Evolutionary conservation across 306 rosid genomes (phyloP).

Genomic region (Sechiopsis laciniata): DNA sequence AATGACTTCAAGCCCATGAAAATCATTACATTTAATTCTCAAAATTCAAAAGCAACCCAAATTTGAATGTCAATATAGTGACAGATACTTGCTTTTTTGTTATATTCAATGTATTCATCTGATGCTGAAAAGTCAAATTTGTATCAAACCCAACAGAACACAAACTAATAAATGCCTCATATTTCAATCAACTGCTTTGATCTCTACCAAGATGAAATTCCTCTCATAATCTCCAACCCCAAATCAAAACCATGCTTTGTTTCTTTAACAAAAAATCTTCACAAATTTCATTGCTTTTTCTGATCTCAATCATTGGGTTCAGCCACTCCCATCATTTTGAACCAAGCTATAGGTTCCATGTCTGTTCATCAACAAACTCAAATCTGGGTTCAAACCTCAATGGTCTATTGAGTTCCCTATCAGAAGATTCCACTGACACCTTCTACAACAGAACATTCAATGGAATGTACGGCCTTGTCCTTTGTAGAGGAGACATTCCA

Average conservation of each 20-base stretch:
- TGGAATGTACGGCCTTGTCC: conserved; percentile 16
- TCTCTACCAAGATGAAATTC: neutral
- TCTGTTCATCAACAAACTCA: conserved; percentile 13
- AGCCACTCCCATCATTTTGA: conserved; percentile 15
- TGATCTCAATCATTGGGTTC: conserved; percentile 19
- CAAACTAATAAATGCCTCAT: conserved; percentile 7
- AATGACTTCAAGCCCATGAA: conserved; percentile 2
- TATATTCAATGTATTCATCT: neutral
- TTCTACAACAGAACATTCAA: conserved; percentile 13
- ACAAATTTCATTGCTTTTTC: neutral
- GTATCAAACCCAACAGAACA: neutral
- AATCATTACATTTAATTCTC: neutral
- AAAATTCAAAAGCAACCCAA: neutral
- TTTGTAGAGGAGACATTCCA: conserved; percentile 25
- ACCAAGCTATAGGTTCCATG: neutral
- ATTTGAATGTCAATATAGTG: neutral
- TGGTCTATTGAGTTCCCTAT: conserved; percentile 15
- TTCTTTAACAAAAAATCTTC: neutral
- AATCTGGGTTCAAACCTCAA: conserved; percentile 16
- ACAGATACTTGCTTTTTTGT: neutral
- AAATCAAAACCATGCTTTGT: conserved; percentile 10
- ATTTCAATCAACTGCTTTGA: neutral
- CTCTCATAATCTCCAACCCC: neutral
- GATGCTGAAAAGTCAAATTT: neutral
- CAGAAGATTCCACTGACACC: conserved; percentile 20